These are phyloP conservation scores for Linnemannia zychae DNA, from an alignment of 192 early-diverging fungal species.

Conservation along the genomic window DNA sequence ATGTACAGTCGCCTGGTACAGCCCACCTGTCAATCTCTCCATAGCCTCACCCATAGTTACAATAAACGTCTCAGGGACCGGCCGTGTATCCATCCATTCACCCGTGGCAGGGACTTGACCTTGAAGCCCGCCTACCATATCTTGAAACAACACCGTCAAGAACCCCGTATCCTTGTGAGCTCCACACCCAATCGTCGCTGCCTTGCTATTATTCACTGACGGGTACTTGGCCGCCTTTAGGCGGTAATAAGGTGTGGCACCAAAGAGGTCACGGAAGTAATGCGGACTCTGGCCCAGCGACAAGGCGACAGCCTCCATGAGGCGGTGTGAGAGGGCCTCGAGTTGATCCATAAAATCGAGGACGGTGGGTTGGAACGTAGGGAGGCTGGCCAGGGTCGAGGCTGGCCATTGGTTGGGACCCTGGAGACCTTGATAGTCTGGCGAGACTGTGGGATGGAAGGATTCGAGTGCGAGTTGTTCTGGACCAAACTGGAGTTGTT, in stretches of 20 bases:
- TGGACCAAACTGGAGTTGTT: conserved; percentile 71
- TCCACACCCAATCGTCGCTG: conserved; percentile 65
- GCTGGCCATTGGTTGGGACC: conserved; percentile 76
- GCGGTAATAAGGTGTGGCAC: conserved; percentile 54
- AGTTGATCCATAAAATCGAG: conserved; percentile 58
- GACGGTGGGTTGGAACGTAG: conserved; percentile 59
- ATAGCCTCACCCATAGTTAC: conserved; percentile 78
- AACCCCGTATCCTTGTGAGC: conserved; percentile 71
- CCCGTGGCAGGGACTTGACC: conserved; percentile 70
- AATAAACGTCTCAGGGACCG: conserved; percentile 70
- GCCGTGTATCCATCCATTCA: conserved; percentile 71
- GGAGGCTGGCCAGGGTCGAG: conserved; percentile 39
- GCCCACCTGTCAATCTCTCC: conserved; percentile 63
- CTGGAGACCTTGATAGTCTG: conserved; percentile 61
- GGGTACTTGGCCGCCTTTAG: conserved; percentile 63
- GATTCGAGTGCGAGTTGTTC: conserved; percentile 42
- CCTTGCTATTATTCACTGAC: conserved; percentile 41
- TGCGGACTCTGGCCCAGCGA: conserved; percentile 57
- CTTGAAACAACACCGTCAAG: conserved; percentile 70
- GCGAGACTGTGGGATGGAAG: conserved; percentile 31
- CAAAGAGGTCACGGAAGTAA: conserved; percentile 59
- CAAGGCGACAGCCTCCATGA: conserved; percentile 64
- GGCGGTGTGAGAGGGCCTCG: conserved; percentile 54
- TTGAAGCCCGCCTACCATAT: conserved; percentile 70
- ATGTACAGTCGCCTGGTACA: conserved; percentile 69